These are phyloP conservation scores for Cytidiella melzeri DNA, from an alignment of 768 basidiomycete genomes.

Conservation along the genomic window DNA sequence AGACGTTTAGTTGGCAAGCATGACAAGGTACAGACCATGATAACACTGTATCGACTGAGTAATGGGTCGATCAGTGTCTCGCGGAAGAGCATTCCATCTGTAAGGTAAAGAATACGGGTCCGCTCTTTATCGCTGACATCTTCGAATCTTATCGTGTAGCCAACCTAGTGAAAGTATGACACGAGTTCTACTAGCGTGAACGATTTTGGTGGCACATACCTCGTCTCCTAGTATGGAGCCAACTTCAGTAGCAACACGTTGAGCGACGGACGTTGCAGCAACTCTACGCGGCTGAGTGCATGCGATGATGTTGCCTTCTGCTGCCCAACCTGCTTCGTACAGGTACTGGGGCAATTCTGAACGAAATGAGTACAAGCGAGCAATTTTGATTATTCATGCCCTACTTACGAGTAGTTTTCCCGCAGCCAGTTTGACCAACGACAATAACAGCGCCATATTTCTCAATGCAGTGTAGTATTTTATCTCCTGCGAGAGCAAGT, in stretches of 20 bases:
- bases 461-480: slow-evolving; percentile 80
- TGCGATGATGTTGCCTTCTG: slow-evolving; percentile 75
- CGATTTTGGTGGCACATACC: slow-evolving; percentile 33
- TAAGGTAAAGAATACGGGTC: slow-evolving; percentile 92
- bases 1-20: not conserved
- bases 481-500: slow-evolving; percentile 46
- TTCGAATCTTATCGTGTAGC: slow-evolving; percentile 96
- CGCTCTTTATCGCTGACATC: slow-evolving; percentile 79
- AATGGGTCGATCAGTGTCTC: slow-evolving; percentile 91
- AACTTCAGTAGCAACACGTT: slow-evolving; percentile 87
- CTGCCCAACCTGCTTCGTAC: slow-evolving; percentile 88
- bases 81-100: slow-evolving; percentile 96
- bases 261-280: slow-evolving; percentile 91
- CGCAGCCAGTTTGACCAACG: slow-evolving; percentile 93
- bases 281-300: slow-evolving; percentile 93
- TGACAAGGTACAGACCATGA: slow-evolving; percentile 63
- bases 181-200: not conserved
- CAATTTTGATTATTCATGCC: not conserved
- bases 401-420: slow-evolving; percentile 91
- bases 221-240: slow-evolving; percentile 86
- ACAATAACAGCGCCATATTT: slow-evolving; percentile 79
- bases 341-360: slow-evolving; percentile 94
- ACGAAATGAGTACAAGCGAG: not conserved
- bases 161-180: slow-evolving; percentile 55
- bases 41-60: slow-evolving; percentile 86